These are phyloP conservation scores for Boeremia exigua DNA, from an alignment of 2,329 filamentous ascomycete species.

Conservation along the genomic window DNA sequence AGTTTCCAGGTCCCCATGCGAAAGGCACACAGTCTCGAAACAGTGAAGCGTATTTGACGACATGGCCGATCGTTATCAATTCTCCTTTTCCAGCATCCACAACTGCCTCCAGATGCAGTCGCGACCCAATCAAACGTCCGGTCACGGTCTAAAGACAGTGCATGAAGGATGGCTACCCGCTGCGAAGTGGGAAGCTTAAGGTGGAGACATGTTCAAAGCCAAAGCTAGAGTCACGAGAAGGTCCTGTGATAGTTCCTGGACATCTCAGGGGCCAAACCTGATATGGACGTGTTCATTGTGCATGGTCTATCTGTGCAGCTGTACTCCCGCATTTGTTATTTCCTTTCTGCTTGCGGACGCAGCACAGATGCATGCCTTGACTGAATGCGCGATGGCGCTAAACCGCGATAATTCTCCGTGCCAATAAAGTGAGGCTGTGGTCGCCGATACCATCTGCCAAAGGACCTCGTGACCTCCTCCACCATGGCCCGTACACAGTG, in stretches of 20 bases:
- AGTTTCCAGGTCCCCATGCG: conserved; percentile 18
- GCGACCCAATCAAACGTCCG: conserved; percentile 6
- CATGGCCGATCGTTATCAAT: conserved; percentile 18
- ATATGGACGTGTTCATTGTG: conserved; percentile 2
- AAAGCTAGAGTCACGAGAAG: conserved; percentile 19
- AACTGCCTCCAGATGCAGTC: conserved; percentile 1
- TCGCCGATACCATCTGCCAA: conserved; percentile 32
- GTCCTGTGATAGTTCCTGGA: conserved; percentile 7
- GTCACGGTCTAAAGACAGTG: neutral
- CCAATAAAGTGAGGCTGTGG: conserved; percentile 37
- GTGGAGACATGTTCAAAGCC: conserved; percentile 12
- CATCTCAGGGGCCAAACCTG: conserved; percentile 3
- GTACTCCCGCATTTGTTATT: neutral
- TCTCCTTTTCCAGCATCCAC: conserved; percentile 11
- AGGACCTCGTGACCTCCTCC: conserved; percentile 15
- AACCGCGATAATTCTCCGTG: conserved; percentile 18
- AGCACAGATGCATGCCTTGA: conserved; percentile 4
- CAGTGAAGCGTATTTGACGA: conserved; percentile 20
- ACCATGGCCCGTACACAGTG: conserved; percentile 8
- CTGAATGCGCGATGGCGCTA: conserved; percentile 6
- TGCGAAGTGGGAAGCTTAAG: conserved; percentile 6
- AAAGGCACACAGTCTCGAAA: conserved; percentile 13
- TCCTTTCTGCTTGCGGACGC: conserved; percentile 19
- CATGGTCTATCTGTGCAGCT: conserved; percentile 6
- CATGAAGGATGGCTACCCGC: conserved; percentile 9